Evolutionary conservation across 2,329 filamentous ascomycete species (phyloP).

Genomic region (Neonectria punicea): DNA sequence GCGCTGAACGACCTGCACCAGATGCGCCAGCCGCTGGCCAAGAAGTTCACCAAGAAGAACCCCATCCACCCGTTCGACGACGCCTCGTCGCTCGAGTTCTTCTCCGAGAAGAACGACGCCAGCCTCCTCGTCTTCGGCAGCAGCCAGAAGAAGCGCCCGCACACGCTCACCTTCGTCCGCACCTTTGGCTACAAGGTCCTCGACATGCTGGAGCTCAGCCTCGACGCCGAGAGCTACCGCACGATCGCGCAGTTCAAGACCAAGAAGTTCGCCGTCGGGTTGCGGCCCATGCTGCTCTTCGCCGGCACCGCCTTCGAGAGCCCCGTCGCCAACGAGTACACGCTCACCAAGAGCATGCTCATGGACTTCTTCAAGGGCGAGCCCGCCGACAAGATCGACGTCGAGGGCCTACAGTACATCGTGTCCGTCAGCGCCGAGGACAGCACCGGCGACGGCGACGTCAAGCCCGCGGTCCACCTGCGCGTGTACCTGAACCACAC

Average conservation of each 20-base stretch:
- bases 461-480: conserved; percentile 70
- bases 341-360: conserved; percentile 86
- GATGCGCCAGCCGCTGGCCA: conserved; percentile 83
- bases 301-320: conserved; percentile 88
- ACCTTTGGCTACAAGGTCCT: conserved; percentile 88
- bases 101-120: conserved; percentile 95
- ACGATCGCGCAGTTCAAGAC: conserved; percentile 80
- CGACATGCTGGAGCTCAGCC: conserved; percentile 92
- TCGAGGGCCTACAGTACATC: conserved; percentile 93
- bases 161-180: conserved; percentile 84
- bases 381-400: conserved; percentile 83
- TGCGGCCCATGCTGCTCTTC: conserved; percentile 93
- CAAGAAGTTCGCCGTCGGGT: conserved; percentile 78
- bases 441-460: conserved; percentile 53
- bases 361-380: conserved; percentile 89
- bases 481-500: conserved; percentile 89
- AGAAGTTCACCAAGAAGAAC: conserved; percentile 98
- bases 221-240: conserved; percentile 79
- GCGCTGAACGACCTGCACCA: conserved; percentile 86
- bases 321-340: conserved; percentile 81
- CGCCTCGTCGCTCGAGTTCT: conserved; percentile 88
- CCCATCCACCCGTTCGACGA: conserved; percentile 95
- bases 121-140: conserved; percentile 85
- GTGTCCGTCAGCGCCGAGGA: conserved; percentile 84
- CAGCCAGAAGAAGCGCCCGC: conserved; percentile 94